These are phyloP conservation scores for Capsella rubella DNA, from an alignment of 441 rosid genomes.

Conservation along the genomic window DNA sequence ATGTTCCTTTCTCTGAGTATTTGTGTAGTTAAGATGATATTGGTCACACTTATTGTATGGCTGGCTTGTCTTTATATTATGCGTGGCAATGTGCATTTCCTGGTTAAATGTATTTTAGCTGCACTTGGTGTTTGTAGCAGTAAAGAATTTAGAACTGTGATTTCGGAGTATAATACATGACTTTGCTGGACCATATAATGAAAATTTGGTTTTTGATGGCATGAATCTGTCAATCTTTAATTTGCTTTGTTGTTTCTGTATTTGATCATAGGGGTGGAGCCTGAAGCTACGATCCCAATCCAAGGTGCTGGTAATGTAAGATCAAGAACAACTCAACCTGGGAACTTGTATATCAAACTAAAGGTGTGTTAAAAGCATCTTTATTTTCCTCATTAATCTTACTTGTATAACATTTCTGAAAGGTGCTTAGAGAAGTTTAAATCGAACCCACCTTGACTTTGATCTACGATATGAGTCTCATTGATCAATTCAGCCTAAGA, in stretches of 20 bases:
- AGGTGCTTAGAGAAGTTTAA: constrained; percentile 17
- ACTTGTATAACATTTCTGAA: constrained; percentile 8
- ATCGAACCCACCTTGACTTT: constrained; percentile 12
- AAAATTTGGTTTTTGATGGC: constrained; percentile 8
- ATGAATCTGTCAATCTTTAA: constrained; percentile 24
- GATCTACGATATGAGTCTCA: constrained; percentile 18
- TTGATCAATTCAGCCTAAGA: constrained; percentile 29
- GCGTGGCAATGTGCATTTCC: constrained; percentile 9
- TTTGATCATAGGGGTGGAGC: constrained; percentile 73
- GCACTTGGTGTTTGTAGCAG: constrained; percentile 16
- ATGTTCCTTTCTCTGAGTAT: constrained; percentile 15
- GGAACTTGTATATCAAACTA: constrained; percentile 74
- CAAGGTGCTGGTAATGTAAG: constrained; percentile 77
- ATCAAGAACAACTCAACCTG: constrained; percentile 68
- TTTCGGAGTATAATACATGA: constrained; percentile 21
- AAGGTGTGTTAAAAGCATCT: constrained; percentile 61
- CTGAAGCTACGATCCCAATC: constrained; percentile 79
- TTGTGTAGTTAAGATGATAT: constrained; percentile 18
- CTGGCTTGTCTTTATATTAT: constrained; percentile 22
- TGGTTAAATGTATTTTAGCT: constrained; percentile 18
- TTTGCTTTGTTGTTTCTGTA: constrained; percentile 23
- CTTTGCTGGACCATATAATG: constrained; percentile 20
- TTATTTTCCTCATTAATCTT: constrained; percentile 25
- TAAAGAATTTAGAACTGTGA: constrained; percentile 25
- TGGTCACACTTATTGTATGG: constrained; percentile 5